Conservation (phyloP, 2,329 filamentous ascomycete species). For the Neonectria magnoliae region DNA sequence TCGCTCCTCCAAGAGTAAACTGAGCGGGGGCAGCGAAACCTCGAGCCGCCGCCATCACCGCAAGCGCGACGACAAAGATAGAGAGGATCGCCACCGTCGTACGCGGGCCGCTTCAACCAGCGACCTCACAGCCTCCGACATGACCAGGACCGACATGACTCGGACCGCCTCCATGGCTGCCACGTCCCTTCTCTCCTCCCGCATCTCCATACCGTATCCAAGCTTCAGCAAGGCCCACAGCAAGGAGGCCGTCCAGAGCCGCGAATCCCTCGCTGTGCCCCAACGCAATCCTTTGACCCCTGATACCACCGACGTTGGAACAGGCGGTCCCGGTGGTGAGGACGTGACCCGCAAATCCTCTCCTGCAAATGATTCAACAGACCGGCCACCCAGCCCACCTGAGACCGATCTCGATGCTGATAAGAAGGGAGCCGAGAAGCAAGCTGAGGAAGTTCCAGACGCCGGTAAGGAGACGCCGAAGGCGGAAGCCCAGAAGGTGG, state of each 20-base stretch:
- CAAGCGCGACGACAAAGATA: slow-evolving; percentile 44
- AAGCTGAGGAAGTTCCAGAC: slow-evolving; percentile 39
- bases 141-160: slow-evolving; percentile 55
- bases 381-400: slow-evolving; percentile 69
- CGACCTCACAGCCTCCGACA: slow-evolving; percentile 59
- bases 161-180: slow-evolving; percentile 48
- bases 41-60: slow-evolving; percentile 48
- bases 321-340: slow-evolving; percentile 33
- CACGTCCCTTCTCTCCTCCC: slow-evolving; percentile 48
- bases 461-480: slow-evolving; percentile 33
- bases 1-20: slow-evolving; percentile 54
- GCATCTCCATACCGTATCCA: slow-evolving; percentile 75
- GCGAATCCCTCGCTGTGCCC: slow-evolving; percentile 58
- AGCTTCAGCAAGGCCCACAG: slow-evolving; percentile 90
- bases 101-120: slow-evolving; percentile 52
- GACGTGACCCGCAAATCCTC: slow-evolving; percentile 23
- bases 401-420: slow-evolving; percentile 68
- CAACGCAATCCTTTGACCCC: slow-evolving; percentile 65
- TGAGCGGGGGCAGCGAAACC: slow-evolving; percentile 53
- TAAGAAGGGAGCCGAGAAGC: slow-evolving; percentile 40
- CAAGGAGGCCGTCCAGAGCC: slow-evolving; percentile 81
- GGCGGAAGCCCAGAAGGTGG: slow-evolving; percentile 42
- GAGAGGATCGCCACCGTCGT: slow-evolving; percentile 46
- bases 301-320: slow-evolving; percentile 75
- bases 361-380: slow-evolving; percentile 52